Evolutionary conservation across 2,329 filamentous ascomycete species (phyloP), one percentile per base, ranked within the genome.

Genomic region (Penicillium oxalicum): DNA sequence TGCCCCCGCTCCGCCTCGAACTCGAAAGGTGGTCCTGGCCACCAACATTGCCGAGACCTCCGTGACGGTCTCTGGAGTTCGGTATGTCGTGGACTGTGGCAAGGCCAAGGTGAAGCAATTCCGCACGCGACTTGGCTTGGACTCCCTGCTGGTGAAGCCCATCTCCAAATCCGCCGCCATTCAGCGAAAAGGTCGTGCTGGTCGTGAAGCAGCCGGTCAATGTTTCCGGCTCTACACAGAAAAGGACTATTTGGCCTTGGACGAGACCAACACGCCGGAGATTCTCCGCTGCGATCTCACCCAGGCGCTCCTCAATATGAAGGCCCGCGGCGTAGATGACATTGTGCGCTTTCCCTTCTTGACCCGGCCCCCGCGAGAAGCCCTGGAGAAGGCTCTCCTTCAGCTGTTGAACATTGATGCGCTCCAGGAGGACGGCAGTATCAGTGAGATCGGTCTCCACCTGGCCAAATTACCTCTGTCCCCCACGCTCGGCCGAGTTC

Each of bases 41-140:
- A 98, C 93, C 11, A 98, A 98, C 62, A 97, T 98, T 60, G 93
- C 93, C n/a, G 93, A 98, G 68, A 97, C 93, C 0, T 97, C 93
- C 1, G 87, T 98, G 50, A 98, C 93, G 0, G 91, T 98, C 0
- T 87, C 91, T 0, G 93, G 93, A 2, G 90, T 98, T 5, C 82
- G 88, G 4, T 93, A 87, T 59, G 91, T 98, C 8, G 79, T 98
- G 18, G 93, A 98, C 64, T 87, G 87, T 47, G 93, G 93, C 40
- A 96, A 96, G 62, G 88, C 87, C 7, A 98, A 98, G 66, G 80
- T 94, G 55, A 96, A 96, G 70, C 87, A 95, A 56, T 98, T 90
- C 65, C 85, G 91, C 11, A 81, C 86, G 12, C 80, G 84, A 0
- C 77, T 97, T 0, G 91, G 90, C 4, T 83, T 98, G 63, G 91